Base-by-base conservation (phyloP, 192 early-diverging fungal genomes). In the Podila horticola region DNA sequence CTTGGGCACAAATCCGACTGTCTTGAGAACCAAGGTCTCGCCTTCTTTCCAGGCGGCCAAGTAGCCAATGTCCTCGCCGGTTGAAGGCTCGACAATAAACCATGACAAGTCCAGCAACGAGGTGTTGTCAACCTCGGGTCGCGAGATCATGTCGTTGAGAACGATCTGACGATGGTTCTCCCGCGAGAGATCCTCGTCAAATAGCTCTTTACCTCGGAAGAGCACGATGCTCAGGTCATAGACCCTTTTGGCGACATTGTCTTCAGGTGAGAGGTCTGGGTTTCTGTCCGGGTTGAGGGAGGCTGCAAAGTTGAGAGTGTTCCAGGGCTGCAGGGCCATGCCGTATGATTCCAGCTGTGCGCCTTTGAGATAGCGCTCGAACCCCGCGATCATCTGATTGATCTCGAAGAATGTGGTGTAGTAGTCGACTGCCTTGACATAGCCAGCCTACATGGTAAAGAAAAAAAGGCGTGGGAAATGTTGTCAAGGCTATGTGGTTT, bases 121-220 rank as follows among this genome's bases (percentile, higher is more conserved):
- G 6, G 59, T 31, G 24, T 81, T 69, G 28, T 81, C 77, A 28
- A 81, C 77, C 41, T 81, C 71, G 3, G 57, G 67, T 1, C 77
- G 70, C 3, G 77, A 81, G 15, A 69, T 66, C 77, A 81, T 81
- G 22, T 81, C 77, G 45, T 73, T 81, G 0, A 81, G 49, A 22
- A 73, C 77, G 15, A 81, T 67, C 29, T 65, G 71, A 1, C 77
- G 71, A 22, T 81, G 77, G 11, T 69, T 45, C 29, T 65, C 12
- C 2, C 66, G 66, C 5, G 77, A 45, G 24, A 73, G 31, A 2
- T 15, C 19, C 6, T 81, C 71, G 22, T 81, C 77, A 73, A 81
- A 81, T 26, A 81, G 57, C 0, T 72, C 77, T 33, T 81, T 81
- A 11, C 77, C 77, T 12, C 67, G 77, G 24, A 81, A 81, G 22